A percentile compares a stretch with the other conserved stretches of the same genome.
phyloP scores from a whole-genome alignment of 139 green algal genomes.

The Chlorella sp. region DNA sequence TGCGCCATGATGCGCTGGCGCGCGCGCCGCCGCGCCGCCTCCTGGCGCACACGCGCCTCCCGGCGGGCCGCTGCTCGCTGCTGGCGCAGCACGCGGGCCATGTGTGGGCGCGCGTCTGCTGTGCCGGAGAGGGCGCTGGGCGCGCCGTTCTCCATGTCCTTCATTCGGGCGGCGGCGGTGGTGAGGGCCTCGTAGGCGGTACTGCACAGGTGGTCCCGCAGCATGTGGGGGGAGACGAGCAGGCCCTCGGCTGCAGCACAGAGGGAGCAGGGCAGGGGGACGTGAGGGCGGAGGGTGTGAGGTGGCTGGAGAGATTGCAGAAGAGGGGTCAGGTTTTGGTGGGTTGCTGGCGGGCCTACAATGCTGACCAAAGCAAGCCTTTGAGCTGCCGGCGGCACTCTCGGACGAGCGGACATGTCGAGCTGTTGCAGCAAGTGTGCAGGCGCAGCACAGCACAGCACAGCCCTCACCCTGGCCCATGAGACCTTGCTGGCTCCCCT shows the following conservation, averaged over 20 bases:
- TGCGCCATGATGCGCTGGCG: neutral
- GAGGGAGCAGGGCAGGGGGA: neutral
- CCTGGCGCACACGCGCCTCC: neutral
- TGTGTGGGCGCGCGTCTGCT: neutral
- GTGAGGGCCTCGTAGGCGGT: constrained; percentile 19
- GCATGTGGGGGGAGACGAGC: constrained; percentile 32
- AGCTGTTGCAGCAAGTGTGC: no score
- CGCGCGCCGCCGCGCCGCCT: neutral
- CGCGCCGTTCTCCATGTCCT: neutral
- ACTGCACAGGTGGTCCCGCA: constrained; percentile 38
- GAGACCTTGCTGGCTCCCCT: no score
- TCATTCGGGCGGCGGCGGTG: neutral
- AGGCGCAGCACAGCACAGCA: no score
- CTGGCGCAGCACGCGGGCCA: neutral
- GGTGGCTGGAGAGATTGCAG: neutral
- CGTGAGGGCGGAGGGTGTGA: neutral
- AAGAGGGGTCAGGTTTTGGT: neutral
- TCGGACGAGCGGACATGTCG: no score
- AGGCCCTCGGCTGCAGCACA: constrained; percentile 42
- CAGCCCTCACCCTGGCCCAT: no score
- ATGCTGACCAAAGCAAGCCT: no score
- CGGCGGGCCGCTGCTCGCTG: neutral
- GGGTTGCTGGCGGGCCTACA: neutral
- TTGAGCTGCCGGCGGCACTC: neutral
- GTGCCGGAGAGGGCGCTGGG: neutral